Base-by-base conservation (phyloP, 352 stramenopile species). In the Globisporangium heterothallicum region DNA sequence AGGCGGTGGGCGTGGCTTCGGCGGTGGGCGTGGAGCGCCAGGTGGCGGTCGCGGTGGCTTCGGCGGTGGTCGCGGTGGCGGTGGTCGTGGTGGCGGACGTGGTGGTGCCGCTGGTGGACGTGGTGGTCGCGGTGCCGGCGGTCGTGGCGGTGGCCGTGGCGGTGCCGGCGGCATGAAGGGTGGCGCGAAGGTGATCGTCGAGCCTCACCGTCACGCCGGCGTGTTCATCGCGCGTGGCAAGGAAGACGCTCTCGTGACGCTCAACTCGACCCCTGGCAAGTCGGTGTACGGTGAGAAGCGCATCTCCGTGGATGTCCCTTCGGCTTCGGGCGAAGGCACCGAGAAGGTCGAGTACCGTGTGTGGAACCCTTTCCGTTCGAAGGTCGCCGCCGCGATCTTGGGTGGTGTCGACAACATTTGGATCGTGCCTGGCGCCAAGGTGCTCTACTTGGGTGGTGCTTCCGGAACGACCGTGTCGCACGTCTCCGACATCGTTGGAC, bases 321-420 rank as follows among this genome's bases (percentile, higher is more conserved):
- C 86, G 16, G 86, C 92, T 35, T 86, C 80, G 47, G 81, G 89
- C 38, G 88, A 96, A 59, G 84, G 86, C 52, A 88, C 88, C 0
- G 88, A 95, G 61, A 99, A 99, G 86, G 88, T 99, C 34, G 97
- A 99, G 79, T 99, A 99, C 80, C 93, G 97, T 57, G 96, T 99
- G 55, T 99, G 97, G 97, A 99, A 99, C 83, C 97, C 97, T 56
- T 99, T 99, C 89, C 89, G 97, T 59, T 99, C 95, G 45, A 99
- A 99, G 89, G 84, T 99, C 36, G 97, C 96, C 26, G 97, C 97
- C 27, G 96, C 96, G 26, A 98, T 99, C 64, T 80, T 99, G n/a
- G 97, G 96, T 61, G 97, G 97, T 82, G 89, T 98, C 18, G 90
- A 98, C 73, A 98, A 99, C 74, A 99, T 99, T 59, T 98, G 83